Conservation (phyloP, 176 grass and related monocot species). For the Rhynchospora breviuscula region DNA sequence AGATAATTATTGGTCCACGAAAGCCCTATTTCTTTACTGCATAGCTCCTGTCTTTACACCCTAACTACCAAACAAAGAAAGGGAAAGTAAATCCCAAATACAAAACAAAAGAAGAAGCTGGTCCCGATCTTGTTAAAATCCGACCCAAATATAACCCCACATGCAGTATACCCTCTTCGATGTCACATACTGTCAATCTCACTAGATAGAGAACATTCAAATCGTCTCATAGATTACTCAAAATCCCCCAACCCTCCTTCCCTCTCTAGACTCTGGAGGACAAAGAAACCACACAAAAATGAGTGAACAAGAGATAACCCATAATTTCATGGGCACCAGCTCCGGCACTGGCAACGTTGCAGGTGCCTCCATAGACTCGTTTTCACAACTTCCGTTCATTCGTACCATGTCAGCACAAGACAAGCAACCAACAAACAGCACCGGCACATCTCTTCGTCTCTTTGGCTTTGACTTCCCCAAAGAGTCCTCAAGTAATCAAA, state of each 20-base stretch:
- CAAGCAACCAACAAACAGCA: constrained; percentile 9
- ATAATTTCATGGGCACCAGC: constrained; percentile 13
- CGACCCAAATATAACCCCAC: constrained; percentile 24
- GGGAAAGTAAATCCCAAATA: constrained; percentile 10
- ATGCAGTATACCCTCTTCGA: constrained; percentile 20
- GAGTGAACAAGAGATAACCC: constrained; percentile 50
- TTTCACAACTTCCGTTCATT: constrained; percentile 73
- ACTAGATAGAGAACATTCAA: constrained; percentile 9
- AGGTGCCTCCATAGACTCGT: constrained; percentile 49
- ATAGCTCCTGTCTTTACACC: neutral
- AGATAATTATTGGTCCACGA: neutral
- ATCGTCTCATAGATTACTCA: constrained; percentile 16
- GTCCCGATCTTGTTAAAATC: constrained; percentile 19
- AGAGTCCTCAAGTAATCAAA: constrained; percentile 18
- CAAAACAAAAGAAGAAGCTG: constrained; percentile 18
- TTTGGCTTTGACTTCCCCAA: constrained; percentile 63
- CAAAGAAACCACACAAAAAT: constrained; percentile 23
- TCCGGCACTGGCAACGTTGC: neutral
- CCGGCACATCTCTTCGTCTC: constrained; percentile 41
- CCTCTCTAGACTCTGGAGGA: neutral
- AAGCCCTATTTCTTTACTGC: constrained; percentile 10
- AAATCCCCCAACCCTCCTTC: neutral
- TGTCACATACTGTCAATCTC: constrained; percentile 22
- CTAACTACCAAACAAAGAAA: constrained; percentile 19
- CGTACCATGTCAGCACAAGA: constrained; percentile 16